A percentile compares a stretch with the other conserved stretches of the same genome.
These are phyloP conservation scores for Madurella mycetomatis DNA, from an alignment of 2,329 filamentous ascomycete genomes.

Conservation along the genomic window DNA sequence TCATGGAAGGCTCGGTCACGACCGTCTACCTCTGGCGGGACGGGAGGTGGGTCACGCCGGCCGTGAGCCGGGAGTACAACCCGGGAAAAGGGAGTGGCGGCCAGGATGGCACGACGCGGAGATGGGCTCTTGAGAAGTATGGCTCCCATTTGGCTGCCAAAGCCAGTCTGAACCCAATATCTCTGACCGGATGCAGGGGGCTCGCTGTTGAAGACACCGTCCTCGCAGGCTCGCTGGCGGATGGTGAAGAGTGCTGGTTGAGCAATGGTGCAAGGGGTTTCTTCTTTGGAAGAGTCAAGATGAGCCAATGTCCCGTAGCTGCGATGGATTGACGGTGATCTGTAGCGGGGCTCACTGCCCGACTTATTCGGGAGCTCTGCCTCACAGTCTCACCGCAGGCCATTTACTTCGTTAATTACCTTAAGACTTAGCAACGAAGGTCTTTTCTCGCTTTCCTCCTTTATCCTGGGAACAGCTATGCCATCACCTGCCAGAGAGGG, in stretches of 20 bases:
- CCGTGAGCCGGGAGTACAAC: slow-evolving; percentile 44
- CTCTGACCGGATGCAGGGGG: slow-evolving; percentile 33
- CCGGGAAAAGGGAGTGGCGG: slow-evolving; percentile 59
- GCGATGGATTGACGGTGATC: too few relatives aligned
- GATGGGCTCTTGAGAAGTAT: slow-evolving; percentile 73
- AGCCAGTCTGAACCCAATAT: neutral
- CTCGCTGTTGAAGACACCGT: slow-evolving; percentile 65
- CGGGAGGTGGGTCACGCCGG: slow-evolving; percentile 75
- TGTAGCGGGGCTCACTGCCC: too few relatives aligned
- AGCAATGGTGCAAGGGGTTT: slow-evolving; percentile 88
- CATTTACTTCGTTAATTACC: too few relatives aligned
- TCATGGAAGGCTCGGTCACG: slow-evolving; percentile 84
- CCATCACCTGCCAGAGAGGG: too few relatives aligned
- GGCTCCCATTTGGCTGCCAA: slow-evolving; percentile 15
- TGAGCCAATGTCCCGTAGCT: slow-evolving; percentile 17
- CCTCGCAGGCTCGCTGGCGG: slow-evolving; percentile 51
- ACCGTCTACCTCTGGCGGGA: slow-evolving; percentile 76
- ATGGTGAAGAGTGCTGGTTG: slow-evolving; percentile 79
- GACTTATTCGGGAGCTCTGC: too few relatives aligned
- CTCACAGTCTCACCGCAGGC: too few relatives aligned
- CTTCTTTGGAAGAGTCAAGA: slow-evolving; percentile 43
- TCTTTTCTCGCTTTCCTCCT: too few relatives aligned
- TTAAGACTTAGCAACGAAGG: too few relatives aligned
- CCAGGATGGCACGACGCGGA: slow-evolving; percentile 74
- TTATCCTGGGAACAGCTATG: too few relatives aligned